Evolutionary conservation across 2,329 filamentous ascomycete species (phyloP).

Genomic region (Cyclaneusma minus): DNA sequence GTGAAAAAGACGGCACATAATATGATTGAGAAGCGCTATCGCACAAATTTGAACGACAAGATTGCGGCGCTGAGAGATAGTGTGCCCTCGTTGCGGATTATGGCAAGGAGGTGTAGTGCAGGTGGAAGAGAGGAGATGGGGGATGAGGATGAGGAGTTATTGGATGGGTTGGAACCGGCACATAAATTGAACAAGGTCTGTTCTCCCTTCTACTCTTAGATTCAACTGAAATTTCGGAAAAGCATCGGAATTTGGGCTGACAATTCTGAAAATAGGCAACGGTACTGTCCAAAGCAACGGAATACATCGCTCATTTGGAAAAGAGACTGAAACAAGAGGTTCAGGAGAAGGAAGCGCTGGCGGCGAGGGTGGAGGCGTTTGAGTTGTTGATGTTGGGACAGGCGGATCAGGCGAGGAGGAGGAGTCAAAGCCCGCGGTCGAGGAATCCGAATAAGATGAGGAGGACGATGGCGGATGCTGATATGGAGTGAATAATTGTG

Average conservation of each 20-base stretch:
- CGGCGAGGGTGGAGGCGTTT: not conserved
- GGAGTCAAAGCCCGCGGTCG: too few relatives aligned
- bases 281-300: not conserved
- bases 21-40: slow-evolving; percentile 74
- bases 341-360: not conserved
- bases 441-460: too few relatives aligned
- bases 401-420: too few relatives aligned
- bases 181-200: slow-evolving; percentile 53
- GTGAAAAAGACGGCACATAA: slow-evolving; percentile 71
- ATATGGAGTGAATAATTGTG: too few relatives aligned
- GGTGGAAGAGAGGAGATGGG: slow-evolving; percentile 24
- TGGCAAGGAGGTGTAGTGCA: slow-evolving; percentile 12
- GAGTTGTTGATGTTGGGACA: not conserved
- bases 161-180: slow-evolving; percentile 42
- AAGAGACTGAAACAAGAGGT: not conserved
- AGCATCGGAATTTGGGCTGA: too few relatives aligned
- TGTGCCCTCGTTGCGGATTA: slow-evolving; percentile 50
- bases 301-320: slow-evolving; percentile 1
- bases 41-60: slow-evolving; percentile 73
- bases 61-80: slow-evolving; percentile 62
- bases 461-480: too few relatives aligned
- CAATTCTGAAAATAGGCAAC: slow-evolving; percentile 1
- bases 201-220: too few relatives aligned
- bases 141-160: slow-evolving; percentile 36
- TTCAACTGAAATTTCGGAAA: not conserved